Conservation (phyloP, 352 stramenopile species). For the Phytopythium litorale region DNA sequence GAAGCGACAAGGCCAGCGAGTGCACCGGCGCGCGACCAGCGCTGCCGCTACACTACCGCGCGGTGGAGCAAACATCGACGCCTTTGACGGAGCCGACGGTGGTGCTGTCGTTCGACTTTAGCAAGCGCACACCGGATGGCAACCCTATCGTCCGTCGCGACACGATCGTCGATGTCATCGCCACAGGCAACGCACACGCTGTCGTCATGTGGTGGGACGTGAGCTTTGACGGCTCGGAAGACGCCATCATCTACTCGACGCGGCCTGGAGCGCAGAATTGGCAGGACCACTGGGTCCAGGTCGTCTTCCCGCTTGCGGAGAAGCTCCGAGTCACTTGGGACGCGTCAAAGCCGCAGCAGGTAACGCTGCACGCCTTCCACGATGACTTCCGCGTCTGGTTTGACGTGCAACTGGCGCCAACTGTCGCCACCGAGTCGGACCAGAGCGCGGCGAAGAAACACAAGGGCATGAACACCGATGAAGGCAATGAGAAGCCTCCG, state of each 20-base stretch:
- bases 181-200: constrained; percentile 43
- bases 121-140: constrained; percentile 16
- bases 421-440: constrained; percentile 6
- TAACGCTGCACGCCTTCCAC: constrained; percentile 56
- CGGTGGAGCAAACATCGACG: constrained; percentile 30
- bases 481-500: constrained; percentile 35
- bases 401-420: constrained; percentile 31
- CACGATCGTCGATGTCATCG: constrained; percentile 28
- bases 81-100: constrained; percentile 34
- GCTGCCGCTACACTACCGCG: constrained; percentile 60
- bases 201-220: constrained; percentile 84
- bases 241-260: constrained; percentile 65
- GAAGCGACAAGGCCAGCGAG: constrained; percentile 48
- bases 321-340: constrained; percentile 15
- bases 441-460: constrained; percentile 30
- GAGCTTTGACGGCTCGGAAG: constrained; percentile 40
- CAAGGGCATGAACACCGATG: constrained; percentile 13
- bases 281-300: constrained; percentile 84
- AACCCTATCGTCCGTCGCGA: constrained; percentile 23
- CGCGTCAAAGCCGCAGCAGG: constrained; percentile 4
- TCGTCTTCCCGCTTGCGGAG: constrained; percentile 59
- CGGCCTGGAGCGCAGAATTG: constrained; percentile 62
- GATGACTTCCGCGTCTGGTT: constrained; percentile 83
- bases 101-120: constrained; percentile 73
- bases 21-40: constrained; percentile 64